A percentile compares a stretch with the other conserved stretches of the same genome.
Conservation (phyloP, 768 basidiomycete species). For the Mycena capillaripes region DNA sequence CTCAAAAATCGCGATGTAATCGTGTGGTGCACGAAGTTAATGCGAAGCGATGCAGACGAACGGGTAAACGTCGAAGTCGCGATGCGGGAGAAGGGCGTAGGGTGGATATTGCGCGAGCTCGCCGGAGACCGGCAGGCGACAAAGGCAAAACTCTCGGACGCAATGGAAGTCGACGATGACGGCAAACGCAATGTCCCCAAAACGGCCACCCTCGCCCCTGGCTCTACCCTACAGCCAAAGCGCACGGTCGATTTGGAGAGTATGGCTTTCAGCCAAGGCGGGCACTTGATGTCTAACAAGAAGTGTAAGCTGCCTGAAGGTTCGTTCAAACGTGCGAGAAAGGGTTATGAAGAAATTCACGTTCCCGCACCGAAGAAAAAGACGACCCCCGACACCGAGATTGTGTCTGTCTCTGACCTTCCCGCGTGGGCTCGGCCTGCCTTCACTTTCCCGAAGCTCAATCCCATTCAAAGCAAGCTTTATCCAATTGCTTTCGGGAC, state of each 20-base stretch:
- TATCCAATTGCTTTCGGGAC: conserved; percentile 95
- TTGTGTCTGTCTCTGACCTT: conserved; percentile 78
- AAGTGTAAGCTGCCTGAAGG: conserved; percentile 98
- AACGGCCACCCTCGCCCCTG: conserved; percentile 89
- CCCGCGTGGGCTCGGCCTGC: conserved; percentile 92
- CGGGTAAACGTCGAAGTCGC: conserved; percentile 95
- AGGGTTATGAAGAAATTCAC: conserved; percentile 98
- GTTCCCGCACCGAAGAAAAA: conserved; percentile 93
- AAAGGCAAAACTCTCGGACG: conserved; percentile 64
- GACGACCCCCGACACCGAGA: conserved; percentile 70
- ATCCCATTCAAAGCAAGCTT: conserved; percentile 93
- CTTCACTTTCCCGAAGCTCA: conserved; percentile 86
- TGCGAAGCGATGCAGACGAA: conserved; percentile 90
- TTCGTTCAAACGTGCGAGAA: conserved; percentile 95
- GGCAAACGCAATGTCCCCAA: conserved; percentile 73
- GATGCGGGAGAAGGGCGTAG: conserved; percentile 97
- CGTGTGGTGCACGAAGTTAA: conserved; percentile 98
- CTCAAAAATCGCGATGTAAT: conserved; percentile 96
- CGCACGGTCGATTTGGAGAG: conserved; percentile 89
- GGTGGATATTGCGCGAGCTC: conserved; percentile 94
- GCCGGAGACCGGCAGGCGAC: conserved; percentile 80
- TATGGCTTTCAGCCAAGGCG: conserved; percentile 97
- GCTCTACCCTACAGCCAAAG: conserved; percentile 89
- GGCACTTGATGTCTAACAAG: conserved; percentile 98
- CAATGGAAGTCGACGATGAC: conserved; percentile 84